Percentiles rank a stretch among this genome's conserved stretches.
These are phyloP conservation scores for Stramenopiles sp. DNA, from an alignment of 352 stramenopile species.

Conservation along the genomic window DNA sequence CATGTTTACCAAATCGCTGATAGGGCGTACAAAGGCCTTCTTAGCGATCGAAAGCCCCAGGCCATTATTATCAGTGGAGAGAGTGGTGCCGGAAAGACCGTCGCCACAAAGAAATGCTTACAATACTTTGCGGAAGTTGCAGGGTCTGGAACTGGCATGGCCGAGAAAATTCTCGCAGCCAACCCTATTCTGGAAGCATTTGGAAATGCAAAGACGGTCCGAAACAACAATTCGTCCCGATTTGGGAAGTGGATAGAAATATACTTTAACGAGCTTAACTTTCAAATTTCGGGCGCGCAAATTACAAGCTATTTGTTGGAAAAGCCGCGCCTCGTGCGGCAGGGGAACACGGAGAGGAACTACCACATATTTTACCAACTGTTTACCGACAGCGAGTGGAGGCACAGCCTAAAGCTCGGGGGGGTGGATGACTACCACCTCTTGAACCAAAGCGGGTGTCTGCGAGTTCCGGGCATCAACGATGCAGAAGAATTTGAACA, in stretches of 20 bases:
- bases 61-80: constrained; percentile 73
- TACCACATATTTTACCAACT: constrained; percentile 93
- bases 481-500: constrained; percentile 56
- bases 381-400: constrained; percentile 27
- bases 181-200: constrained; percentile 98
- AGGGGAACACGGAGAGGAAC: constrained; percentile 72
- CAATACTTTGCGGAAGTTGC: constrained; percentile 71
- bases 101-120: constrained; percentile 87
- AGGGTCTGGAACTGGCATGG: constrained; percentile 22
- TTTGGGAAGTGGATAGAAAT: constrained; percentile 97
- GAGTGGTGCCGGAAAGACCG: constrained; percentile 81
- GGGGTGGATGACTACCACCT: constrained; percentile 54
- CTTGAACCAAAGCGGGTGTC: constrained; percentile 60
- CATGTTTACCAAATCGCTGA: constrained; percentile 72
- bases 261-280: constrained; percentile 50
- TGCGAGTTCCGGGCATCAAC: constrained; percentile 57
- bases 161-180: constrained; percentile 68
- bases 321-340: constrained; percentile 76
- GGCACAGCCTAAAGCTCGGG: constrained; percentile 38
- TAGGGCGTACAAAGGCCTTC: constrained; percentile 49
- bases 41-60: constrained; percentile 34
- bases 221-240: constrained; percentile 85
- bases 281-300: constrained; percentile 52
- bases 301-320: constrained; percentile 89
- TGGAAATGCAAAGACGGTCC: constrained; percentile 86